These are phyloP conservation scores for Cinchona pubescens DNA, from an alignment of 257 asterid genomes.

Conservation along the genomic window DNA sequence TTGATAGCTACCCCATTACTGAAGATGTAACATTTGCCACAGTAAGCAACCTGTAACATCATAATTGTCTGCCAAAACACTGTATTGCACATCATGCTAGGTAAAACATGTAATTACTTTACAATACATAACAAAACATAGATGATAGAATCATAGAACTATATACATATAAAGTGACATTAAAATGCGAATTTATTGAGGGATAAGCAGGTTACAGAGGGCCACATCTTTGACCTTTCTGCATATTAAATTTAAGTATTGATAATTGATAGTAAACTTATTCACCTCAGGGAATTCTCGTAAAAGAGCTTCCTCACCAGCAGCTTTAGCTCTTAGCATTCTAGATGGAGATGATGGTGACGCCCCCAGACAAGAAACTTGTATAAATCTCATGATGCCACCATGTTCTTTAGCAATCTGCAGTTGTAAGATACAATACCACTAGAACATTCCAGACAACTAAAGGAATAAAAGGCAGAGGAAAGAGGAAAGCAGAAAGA, in stretches of 20 bases:
- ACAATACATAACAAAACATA: no score
- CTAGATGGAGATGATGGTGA: slow-evolving; percentile 73
- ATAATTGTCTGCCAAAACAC: no score
- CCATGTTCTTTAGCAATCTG: slow-evolving; percentile 98
- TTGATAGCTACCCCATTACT: no score
- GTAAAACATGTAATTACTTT: no score
- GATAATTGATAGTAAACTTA: slow-evolving; percentile 2
- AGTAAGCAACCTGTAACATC: no score
- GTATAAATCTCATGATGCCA: slow-evolving; percentile 88
- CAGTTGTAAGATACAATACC: slow-evolving; percentile 19
- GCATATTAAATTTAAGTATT: neutral
- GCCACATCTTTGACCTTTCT: neutral
- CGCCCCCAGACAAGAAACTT: slow-evolving; percentile 88
- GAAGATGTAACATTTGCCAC: no score
- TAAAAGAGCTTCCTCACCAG: slow-evolving; percentile 82
- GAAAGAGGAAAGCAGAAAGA: neutral
- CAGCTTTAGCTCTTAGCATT: slow-evolving; percentile 87
- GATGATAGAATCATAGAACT: neutral
- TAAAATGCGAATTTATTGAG: neutral
- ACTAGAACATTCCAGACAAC: slow-evolving; percentile 3
- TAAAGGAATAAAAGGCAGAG: slow-evolving; percentile 1
- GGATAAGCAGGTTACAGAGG: neutral
- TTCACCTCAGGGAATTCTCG: slow-evolving; percentile 74
- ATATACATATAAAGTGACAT: neutral
- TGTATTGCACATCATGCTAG: no score